Conservation (phyloP, 2,329 filamentous ascomycete genomes). For the Diaporthe velutina region DNA sequence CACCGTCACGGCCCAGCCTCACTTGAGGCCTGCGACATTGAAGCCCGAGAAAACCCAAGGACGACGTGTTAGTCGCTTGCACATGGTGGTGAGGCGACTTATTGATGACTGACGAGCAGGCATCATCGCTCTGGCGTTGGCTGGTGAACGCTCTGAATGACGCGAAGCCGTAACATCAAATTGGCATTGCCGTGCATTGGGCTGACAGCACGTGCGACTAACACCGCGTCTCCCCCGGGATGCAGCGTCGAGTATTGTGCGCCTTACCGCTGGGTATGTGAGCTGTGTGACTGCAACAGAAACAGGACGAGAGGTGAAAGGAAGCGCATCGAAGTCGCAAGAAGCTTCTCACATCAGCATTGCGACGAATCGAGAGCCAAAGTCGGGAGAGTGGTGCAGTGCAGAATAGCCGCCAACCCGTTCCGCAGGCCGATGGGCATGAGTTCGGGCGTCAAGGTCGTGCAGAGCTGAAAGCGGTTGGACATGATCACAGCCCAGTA, state of each 20-base stretch:
- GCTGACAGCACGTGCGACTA: conserved; percentile 9
- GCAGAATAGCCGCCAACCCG: conserved; percentile 35
- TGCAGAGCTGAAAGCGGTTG: not conserved
- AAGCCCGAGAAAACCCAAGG: conserved; percentile 26
- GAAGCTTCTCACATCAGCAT: conserved; percentile 25
- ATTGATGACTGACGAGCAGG: conserved; percentile 15
- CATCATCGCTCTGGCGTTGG: conserved; percentile 26
- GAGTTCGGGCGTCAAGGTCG: conserved; percentile 24
- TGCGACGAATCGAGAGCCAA: conserved; percentile 21
- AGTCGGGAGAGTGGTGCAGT: not conserved
- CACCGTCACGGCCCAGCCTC: conserved; percentile 36
- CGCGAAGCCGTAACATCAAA: conserved; percentile 1
- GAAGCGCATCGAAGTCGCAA: conserved; percentile 33
- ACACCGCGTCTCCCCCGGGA: conserved; percentile 5
- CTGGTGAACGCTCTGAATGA: conserved; percentile 19
- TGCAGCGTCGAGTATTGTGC: conserved; percentile 12
- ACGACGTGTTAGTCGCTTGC: conserved; percentile 4
- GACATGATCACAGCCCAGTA: conserved; percentile 28
- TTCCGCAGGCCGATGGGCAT: conserved; percentile 29
- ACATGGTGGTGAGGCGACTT: conserved; percentile 14
- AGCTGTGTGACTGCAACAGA: conserved; percentile 17
- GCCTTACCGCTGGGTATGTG: conserved; percentile 23
- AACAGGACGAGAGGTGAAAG: not conserved
- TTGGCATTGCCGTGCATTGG: conserved; percentile 26
- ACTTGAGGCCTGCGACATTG: conserved; percentile 17